phyloP scores from a whole-genome alignment of 2,329 filamentous ascomycete genomes.

The Trichoderma citrinoviride region DNA sequence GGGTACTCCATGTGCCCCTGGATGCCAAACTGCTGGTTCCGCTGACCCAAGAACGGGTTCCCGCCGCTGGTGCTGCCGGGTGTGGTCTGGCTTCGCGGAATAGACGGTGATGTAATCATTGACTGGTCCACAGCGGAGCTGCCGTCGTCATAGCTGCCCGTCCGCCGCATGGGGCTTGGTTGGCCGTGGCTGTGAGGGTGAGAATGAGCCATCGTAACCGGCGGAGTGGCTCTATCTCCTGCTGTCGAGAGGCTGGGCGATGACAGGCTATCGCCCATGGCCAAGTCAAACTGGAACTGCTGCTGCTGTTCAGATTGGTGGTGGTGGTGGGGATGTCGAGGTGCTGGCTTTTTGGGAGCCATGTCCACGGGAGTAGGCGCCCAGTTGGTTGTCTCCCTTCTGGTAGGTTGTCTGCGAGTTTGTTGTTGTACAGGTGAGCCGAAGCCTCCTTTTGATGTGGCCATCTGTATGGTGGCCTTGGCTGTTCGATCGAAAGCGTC shows the following conservation, averaged over 20 bases:
- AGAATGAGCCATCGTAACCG: conserved; percentile 36
- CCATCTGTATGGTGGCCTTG: conserved; percentile 94
- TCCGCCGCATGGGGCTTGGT: conserved; percentile 33
- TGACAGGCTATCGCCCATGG: conserved; percentile 41
- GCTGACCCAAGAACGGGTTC: conserved; percentile 21
- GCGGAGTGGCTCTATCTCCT: conserved; percentile 42
- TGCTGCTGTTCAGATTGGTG: conserved; percentile 27
- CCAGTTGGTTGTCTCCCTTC: conserved; percentile 34
- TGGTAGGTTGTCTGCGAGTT: conserved; percentile 26
- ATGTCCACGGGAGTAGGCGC: conserved; percentile 30
- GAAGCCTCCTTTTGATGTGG: conserved; percentile 80
- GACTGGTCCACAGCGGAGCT: conserved; percentile 40
- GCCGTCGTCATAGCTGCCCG: conserved; percentile 31
- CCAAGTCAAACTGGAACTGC: conserved; percentile 38
- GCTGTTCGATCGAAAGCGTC: conserved; percentile 95
- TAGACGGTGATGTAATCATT: conserved; percentile 46
- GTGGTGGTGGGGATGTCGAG: conserved; percentile 29
- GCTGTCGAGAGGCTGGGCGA: conserved; percentile 41
- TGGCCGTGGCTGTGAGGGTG: conserved; percentile 28
- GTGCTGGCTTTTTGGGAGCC: conserved; percentile 25
- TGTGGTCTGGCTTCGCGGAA: conserved; percentile 37
- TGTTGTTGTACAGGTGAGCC: conserved; percentile 45
- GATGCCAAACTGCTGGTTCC: conserved; percentile 32
- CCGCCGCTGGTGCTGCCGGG: conserved; percentile 34
- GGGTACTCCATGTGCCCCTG: conserved; percentile 41